These are phyloP conservation scores for Mollisiaceae sp. DNA, from an alignment of 2,329 filamentous ascomycete species.

Conservation along the genomic window DNA sequence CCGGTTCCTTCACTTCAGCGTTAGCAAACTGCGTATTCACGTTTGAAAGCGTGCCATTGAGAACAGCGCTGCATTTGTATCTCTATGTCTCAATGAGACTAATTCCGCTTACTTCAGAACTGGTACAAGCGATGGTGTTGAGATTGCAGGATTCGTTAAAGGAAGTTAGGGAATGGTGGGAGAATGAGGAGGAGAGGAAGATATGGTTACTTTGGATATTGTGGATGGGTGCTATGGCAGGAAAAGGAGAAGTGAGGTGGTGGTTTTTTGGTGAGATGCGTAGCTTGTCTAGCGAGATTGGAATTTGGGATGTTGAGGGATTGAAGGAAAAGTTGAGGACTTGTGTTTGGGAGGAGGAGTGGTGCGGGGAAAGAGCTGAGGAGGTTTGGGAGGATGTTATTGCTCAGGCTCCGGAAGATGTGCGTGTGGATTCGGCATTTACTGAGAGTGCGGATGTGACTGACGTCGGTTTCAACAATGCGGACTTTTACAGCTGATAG, in stretches of 20 bases:
- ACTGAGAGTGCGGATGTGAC: not conserved
- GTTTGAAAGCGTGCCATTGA: slow-evolving; percentile 19
- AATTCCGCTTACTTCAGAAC: slow-evolving; percentile 18
- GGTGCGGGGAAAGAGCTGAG: slow-evolving; percentile 7
- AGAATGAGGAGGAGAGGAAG: slow-evolving; percentile 11
- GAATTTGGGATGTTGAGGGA: slow-evolving; percentile 6
- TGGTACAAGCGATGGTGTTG: slow-evolving; percentile 10
- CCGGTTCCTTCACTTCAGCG: not conserved
- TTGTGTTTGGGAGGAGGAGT: slow-evolving; percentile 24
- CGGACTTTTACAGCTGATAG: not conserved
- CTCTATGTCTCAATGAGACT: slow-evolving; percentile 25
- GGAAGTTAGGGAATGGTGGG: slow-evolving; percentile 20
- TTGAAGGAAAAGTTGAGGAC: slow-evolving; percentile 12
- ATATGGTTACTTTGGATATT: slow-evolving; percentile 26
- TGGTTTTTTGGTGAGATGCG: slow-evolving; percentile 24
- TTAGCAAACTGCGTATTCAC: not conserved
- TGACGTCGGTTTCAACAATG: not conserved
- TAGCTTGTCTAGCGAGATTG: slow-evolving; percentile 9
- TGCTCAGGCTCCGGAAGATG: not conserved
- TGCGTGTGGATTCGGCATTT: not conserved
- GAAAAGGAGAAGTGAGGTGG: slow-evolving; percentile 10
- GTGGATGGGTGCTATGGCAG: slow-evolving; percentile 25
- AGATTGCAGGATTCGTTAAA: slow-evolving; percentile 16
- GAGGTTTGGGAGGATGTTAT: slow-evolving; percentile 18
- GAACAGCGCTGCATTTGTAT: slow-evolving; percentile 23